Conservation (phyloP, 2,329 filamentous ascomycete species). For the Phialemoniopsis sp. region DNA sequence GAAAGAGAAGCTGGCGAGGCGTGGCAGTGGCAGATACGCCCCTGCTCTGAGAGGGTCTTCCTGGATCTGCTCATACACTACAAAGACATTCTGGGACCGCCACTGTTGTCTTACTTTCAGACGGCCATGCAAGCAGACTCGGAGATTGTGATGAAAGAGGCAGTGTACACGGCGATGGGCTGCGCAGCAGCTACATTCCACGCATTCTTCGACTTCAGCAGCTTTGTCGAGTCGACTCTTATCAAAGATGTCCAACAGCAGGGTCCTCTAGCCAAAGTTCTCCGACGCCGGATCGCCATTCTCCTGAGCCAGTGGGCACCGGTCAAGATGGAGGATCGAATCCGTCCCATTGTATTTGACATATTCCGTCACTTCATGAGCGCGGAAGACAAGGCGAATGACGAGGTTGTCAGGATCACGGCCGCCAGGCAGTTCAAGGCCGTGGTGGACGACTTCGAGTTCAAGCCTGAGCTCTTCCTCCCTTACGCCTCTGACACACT, state of each 20-base stretch:
- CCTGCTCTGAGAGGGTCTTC: constrained; percentile 91
- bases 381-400: constrained; percentile 67
- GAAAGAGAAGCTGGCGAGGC: constrained; percentile 82
- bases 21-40: constrained; percentile 88
- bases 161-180: constrained; percentile 89
- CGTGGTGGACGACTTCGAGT: constrained; percentile 81
- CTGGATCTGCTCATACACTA: constrained; percentile 87
- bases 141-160: constrained; percentile 84
- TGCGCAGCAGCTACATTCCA: constrained; percentile 75
- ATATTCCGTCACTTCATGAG: constrained; percentile 86
- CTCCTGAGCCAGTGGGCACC: constrained; percentile 86
- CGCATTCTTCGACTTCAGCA: constrained; percentile 76
- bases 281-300: constrained; percentile 84
- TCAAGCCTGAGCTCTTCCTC: constrained; percentile 67
- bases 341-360: constrained; percentile 73
- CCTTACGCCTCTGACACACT: constrained; percentile 75
- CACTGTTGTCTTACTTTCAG: constrained; percentile 78
- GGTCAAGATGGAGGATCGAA: constrained; percentile 66
- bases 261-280: constrained; percentile 65
- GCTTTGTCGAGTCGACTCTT: constrained; percentile 70
- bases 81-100: constrained; percentile 75
- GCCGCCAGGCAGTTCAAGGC: constrained; percentile 79
- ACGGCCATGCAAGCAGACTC: constrained; percentile 62
- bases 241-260: constrained; percentile 70
- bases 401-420: constrained; percentile 87